Base-by-base conservation (phyloP, 2,329 filamentous ascomycete species). In the Malbranchea cinnamomea region DNA sequence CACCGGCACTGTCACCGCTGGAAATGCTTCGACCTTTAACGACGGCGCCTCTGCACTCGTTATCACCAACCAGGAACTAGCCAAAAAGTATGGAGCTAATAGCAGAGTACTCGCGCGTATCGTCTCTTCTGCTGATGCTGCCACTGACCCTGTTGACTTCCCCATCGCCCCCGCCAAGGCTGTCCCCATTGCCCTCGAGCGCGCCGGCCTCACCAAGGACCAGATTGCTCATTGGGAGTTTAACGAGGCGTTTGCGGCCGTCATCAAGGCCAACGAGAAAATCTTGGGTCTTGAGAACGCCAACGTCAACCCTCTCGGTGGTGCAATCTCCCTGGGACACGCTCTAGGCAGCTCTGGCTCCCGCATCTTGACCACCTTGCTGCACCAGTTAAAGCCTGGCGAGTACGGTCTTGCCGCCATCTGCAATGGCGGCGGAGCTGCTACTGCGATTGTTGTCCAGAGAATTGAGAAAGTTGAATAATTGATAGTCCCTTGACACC, bases 221-320 rank as follows among this genome's bases (percentile, higher is more conserved):
- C 80, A 95, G 54, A 83, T 98, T 26, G 76, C 87, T 4, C 63
- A 94, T 13, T 95, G 89, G 87, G 89, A 95, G 54, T 93, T 98
- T 57, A 98, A 98, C 55, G 89, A 98, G 60, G 89, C 89, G 0
- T 98, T 98, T 51, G 87, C 89, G 16, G 82, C 81, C 4, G 85
- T 94, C 17, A 89, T 94, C 55, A 84, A 89, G 52, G 85, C 87
- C 23, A 94, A 95, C 49, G 78, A 82, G 47, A 85, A 92, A 76
- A 84, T 91, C 38, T 69, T 93, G 19, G 81, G 78, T 24, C 69
- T 94, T 2, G 69, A 85, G 40, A 66, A 70, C 26, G 81, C 81
- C 23, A 77, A 72, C 20, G 81, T 94, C 24, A 94, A 95, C 55
- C 78, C 78, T 26, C 67, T 91, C 2, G 87, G 87, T 32, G 87